A percentile compares a stretch with the other conserved stretches of the same genome.
Conservation (phyloP, 2,329 filamentous ascomycete species). For the Pezicula radicicola region DNA sequence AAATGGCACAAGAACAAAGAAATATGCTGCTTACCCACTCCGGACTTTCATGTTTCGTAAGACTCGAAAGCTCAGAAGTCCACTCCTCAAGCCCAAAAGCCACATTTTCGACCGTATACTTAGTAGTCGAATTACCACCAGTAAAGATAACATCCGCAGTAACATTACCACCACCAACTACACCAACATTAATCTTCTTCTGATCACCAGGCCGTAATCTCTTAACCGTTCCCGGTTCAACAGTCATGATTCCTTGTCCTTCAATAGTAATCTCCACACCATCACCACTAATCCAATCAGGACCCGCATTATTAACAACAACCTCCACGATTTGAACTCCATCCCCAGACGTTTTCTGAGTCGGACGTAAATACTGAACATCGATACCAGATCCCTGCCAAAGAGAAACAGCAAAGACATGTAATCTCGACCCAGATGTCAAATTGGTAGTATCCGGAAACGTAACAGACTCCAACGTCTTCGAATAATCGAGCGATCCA, state of each 20-base stretch:
- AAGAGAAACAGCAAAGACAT: conserved; percentile 40
- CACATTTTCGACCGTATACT: conserved; percentile 16
- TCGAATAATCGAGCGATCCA: conserved; percentile 33
- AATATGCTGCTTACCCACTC: conserved; percentile 11
- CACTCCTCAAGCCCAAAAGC: conserved; percentile 34
- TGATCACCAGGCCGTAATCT: conserved; percentile 42
- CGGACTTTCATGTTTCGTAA: conserved; percentile 41
- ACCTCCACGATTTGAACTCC: conserved; percentile 39
- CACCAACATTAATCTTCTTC: conserved; percentile 34
- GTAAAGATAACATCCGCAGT: conserved; percentile 20
- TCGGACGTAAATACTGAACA: conserved; percentile 39
- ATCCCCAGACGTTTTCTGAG: conserved; percentile 37
- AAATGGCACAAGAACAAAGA: too few relatives aligned
- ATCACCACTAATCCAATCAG: conserved; percentile 30
- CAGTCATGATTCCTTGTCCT: conserved; percentile 38
- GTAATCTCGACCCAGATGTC: conserved; percentile 31
- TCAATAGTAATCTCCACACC: conserved; percentile 29
- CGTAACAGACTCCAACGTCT: conserved; percentile 35
- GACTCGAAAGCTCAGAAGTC: conserved; percentile 31
- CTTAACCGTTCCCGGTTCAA: conserved; percentile 35
- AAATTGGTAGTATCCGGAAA: conserved; percentile 36
- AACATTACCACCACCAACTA: conserved; percentile 26
- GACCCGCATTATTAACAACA: conserved; percentile 34
- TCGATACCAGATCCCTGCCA: conserved; percentile 31
- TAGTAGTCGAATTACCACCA: conserved; percentile 6